These are phyloP conservation scores for Tuctoria greenei DNA, from an alignment of 176 grass and related monocot genomes.

Conservation along the genomic window DNA sequence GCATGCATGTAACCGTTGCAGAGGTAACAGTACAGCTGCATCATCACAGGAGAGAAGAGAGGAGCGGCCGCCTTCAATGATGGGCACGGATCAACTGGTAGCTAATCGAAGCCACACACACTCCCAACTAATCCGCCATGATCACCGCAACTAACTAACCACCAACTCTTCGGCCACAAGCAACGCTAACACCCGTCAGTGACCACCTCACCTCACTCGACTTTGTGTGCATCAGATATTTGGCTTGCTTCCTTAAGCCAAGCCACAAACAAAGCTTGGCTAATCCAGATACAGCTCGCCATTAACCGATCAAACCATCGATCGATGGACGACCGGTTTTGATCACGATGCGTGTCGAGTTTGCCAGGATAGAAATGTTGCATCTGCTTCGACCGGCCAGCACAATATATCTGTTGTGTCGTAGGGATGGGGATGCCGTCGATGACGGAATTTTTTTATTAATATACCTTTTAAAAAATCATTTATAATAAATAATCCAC, in stretches of 20 bases:
- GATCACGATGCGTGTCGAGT: background rate
- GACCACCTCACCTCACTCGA: background rate
- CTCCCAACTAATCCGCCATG: slow-evolving; percentile 11
- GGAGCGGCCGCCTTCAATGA: slow-evolving; percentile 17
- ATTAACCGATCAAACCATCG: background rate
- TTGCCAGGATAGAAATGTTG: slow-evolving; percentile 31
- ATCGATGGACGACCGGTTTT: background rate
- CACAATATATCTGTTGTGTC: too few species aligned
- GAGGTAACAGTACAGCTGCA: background rate
- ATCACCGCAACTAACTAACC: slow-evolving; percentile 21
- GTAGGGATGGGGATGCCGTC: too few species aligned
- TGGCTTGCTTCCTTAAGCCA: background rate
- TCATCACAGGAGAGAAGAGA: background rate
- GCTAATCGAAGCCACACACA: background rate
- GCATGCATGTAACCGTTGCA: background rate
- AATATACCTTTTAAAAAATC: too few species aligned
- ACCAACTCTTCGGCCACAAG: slow-evolving; percentile 23
- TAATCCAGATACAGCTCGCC: background rate
- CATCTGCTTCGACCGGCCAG: background rate
- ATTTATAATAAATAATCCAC: too few species aligned
- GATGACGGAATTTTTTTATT: too few species aligned
- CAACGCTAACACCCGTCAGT: background rate
- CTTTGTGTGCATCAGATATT: too few species aligned
- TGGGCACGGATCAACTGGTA: background rate
- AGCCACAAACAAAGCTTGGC: background rate